phyloP scores from a whole-genome alignment of 2,329 filamentous ascomycete species.

The Trichoderma sp. region DNA sequence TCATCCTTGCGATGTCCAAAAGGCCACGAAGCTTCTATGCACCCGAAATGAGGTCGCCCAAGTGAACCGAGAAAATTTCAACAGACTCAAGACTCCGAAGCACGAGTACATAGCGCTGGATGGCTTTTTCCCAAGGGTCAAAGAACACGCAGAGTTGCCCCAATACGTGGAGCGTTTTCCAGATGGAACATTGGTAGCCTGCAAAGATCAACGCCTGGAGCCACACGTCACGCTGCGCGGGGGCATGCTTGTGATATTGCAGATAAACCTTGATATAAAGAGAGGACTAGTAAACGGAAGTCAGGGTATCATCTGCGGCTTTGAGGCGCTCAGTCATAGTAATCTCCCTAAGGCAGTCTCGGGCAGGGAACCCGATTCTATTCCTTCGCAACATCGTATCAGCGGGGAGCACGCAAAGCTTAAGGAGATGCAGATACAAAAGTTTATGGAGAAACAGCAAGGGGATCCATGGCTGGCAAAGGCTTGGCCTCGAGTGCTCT shows the following conservation, averaged over 20 bases:
- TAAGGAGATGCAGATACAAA: neutral
- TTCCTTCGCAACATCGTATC: neutral
- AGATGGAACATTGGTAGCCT: constrained; percentile 21
- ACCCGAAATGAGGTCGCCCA: neutral
- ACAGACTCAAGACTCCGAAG: neutral
- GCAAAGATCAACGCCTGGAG: constrained; percentile 23
- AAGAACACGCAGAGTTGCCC: neutral
- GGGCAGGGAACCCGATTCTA: neutral
- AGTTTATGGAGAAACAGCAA: neutral
- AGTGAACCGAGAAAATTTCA: neutral
- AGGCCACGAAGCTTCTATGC: constrained; percentile 13
- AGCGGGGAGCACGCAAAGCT: neutral
- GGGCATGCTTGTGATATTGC: constrained; percentile 27
- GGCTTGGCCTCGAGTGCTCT: constrained; percentile 40
- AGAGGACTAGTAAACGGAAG: constrained; percentile 28
- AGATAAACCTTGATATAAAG: constrained; percentile 25
- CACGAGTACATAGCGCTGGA: constrained; percentile 1
- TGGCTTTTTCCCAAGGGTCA: neutral
- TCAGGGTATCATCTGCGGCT: constrained; percentile 27
- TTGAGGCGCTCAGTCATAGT: constrained; percentile 15
- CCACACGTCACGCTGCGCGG: constrained; percentile 17
- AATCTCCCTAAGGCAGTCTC: neutral
- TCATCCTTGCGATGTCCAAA: constrained; percentile 9
- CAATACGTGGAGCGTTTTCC: neutral
- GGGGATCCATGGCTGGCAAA: neutral